Conservation (phyloP, 306 rosid genomes). For the Gleditsia sinensis region DNA sequence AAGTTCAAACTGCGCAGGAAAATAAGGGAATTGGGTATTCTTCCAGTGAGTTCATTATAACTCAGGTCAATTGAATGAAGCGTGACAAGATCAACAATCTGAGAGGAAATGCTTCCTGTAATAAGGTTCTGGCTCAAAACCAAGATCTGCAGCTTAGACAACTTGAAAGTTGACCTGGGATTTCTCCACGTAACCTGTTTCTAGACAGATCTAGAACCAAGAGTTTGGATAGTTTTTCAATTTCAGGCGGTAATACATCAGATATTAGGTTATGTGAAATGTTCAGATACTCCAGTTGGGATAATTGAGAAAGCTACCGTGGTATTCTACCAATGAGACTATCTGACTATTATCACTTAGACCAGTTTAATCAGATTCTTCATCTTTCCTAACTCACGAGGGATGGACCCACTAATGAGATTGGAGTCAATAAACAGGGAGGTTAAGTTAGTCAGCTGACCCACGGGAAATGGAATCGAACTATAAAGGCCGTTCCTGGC, state of each 20-base stretch:
- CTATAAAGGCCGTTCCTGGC: neutral
- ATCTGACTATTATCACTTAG: too few relatives aligned
- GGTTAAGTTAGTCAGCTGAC: neutral
- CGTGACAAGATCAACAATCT: neutral
- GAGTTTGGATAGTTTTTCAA: slow-evolving; percentile 5
- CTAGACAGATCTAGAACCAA: slow-evolving; percentile 12
- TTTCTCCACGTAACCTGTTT: slow-evolving; percentile 18
- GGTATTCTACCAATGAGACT: slow-evolving; percentile 14
- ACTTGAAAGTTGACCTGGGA: neutral
- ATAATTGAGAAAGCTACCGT: neutral
- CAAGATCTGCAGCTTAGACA: neutral
- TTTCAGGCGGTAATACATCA: neutral
- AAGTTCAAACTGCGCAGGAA: neutral
- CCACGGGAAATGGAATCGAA: slow-evolving; percentile 11
- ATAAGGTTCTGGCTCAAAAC: slow-evolving; percentile 1
- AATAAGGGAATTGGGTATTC: neutral
- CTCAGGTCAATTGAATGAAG: slow-evolving; percentile 19
- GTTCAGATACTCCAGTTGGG: too few relatives aligned
- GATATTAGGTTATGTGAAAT: neutral
- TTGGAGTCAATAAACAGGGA: neutral
- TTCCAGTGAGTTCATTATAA: too few relatives aligned
- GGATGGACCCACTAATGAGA: neutral
- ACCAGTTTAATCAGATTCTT: slow-evolving; percentile 6
- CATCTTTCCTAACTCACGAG: neutral
- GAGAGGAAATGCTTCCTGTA: slow-evolving; percentile 3